Evolutionary conservation across 139 green algal species (phyloP).

Genomic region (Pedinophyceae sp.): DNA sequence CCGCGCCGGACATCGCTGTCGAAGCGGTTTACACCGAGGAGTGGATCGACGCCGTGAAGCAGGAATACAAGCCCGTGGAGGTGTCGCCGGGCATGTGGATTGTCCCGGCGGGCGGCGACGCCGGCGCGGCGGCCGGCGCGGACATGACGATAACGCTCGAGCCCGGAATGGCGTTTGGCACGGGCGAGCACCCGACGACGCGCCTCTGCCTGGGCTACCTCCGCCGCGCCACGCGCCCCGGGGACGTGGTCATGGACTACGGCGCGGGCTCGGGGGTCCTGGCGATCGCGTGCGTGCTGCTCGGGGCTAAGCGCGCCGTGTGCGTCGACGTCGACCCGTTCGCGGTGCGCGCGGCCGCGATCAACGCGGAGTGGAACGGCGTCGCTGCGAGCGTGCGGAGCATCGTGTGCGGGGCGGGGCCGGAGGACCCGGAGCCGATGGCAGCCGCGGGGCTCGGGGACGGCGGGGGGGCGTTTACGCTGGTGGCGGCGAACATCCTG

Average conservation of each 20-base stretch:
- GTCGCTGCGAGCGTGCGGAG: conserved; percentile 7
- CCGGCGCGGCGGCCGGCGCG: no score
- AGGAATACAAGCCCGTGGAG: neutral
- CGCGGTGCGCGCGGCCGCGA: conserved; percentile 28
- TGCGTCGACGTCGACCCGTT: conserved; percentile 57
- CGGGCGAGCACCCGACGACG: conserved; percentile 76
- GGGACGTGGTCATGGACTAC: conserved; percentile 47
- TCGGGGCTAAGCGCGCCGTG: conserved; percentile 37
- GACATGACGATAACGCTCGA: conserved; percentile 50
- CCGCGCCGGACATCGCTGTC: no score
- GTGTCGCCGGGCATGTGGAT: neutral
- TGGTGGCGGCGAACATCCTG: conserved; percentile 74
- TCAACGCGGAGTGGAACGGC: conserved; percentile 58
- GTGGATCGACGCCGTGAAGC: neutral
- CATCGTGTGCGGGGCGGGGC: conserved; percentile 16
- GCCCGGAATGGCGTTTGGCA: conserved; percentile 78
- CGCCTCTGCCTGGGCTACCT: conserved; percentile 56
- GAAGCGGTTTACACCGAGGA: no score
- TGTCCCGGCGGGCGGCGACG: neutral
- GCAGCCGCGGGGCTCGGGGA: neutral
- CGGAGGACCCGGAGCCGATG: conserved; percentile 18
- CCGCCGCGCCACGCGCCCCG: conserved; percentile 4
- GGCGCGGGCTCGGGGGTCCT: conserved; percentile 66
- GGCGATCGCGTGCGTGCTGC: conserved; percentile 42
- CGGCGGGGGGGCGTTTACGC: conserved; percentile 24